Evolutionary conservation across 1,139 yeast species (phyloP).

Genomic region (Pichia sp.): DNA sequence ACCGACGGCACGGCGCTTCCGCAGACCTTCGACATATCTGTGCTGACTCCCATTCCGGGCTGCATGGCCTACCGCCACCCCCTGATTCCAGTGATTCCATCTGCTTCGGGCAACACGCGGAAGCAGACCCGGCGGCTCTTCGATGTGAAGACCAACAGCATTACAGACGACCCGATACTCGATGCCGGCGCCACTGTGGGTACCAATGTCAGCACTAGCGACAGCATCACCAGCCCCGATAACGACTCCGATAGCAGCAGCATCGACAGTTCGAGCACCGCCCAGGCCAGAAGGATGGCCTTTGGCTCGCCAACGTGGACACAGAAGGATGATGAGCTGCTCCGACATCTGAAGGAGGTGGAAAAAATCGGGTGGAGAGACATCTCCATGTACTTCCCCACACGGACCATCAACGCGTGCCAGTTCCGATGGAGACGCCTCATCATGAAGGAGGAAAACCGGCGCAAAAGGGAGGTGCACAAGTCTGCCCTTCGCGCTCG

Average conservation of each 20-base stretch:
- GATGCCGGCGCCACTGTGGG: not conserved
- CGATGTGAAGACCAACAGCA: not conserved
- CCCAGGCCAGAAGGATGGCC: conserved; percentile 9
- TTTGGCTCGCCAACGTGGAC: conserved; percentile 49
- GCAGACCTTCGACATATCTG: conserved; percentile 2
- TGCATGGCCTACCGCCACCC: conserved; percentile 16
- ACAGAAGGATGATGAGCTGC: conserved; percentile 60
- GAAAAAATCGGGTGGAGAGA: conserved; percentile 77
- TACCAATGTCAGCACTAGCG: not conserved
- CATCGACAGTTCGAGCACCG: not conserved
- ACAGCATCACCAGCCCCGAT: not conserved
- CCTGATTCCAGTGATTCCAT: conserved; percentile 12
- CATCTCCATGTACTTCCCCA: conserved; percentile 60
- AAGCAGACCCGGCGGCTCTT: not conserved
- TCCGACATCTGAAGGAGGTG: conserved; percentile 64
- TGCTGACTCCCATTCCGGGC: conserved; percentile 12
- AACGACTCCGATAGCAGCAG: not conserved
- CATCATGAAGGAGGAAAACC: conserved; percentile 21
- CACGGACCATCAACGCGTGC: conserved; percentile 73
- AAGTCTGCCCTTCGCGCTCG: not conserved
- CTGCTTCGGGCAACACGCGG: conserved; percentile 11
- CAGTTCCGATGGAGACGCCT: conserved; percentile 72
- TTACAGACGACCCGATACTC: not conserved
- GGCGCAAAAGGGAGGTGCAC: conserved; percentile 5
- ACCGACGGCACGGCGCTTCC: not conserved